Percentiles rank a stretch among this genome's conserved stretches.
These are phyloP conservation scores for Flaveria ramosissima DNA, from an alignment of 129 eudicot genomes.

Conservation along the genomic window DNA sequence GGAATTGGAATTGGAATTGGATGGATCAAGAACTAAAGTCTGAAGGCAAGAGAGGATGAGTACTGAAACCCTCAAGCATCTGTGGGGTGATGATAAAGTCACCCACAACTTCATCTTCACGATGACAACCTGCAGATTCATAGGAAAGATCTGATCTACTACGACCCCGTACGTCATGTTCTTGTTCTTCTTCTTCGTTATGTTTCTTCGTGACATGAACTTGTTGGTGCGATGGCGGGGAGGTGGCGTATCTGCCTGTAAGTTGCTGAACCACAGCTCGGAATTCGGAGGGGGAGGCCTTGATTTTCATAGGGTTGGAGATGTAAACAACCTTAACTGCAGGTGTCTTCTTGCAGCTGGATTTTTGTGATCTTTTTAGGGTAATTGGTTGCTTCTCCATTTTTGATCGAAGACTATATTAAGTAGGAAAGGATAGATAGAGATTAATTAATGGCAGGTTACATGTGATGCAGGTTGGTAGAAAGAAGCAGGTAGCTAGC, in stretches of 20 bases:
- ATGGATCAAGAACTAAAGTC: constrained; percentile 1
- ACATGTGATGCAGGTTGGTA: constrained; percentile 20
- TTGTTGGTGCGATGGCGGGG: constrained; percentile 13
- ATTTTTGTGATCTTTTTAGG: constrained; percentile 26
- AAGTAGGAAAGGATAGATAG: background rate
- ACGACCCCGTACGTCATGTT: background rate
- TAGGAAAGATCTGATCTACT: constrained; percentile 4
- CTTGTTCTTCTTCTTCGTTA: constrained; percentile 1
- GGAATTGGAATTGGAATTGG: no score
- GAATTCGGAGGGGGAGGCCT: constrained; percentile 67
- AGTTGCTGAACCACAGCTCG: constrained; percentile 69
- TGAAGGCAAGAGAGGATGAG: constrained; percentile 21
- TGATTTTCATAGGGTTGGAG: constrained; percentile 75
- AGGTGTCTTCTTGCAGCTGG: constrained; percentile 36
- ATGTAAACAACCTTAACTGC: constrained; percentile 74
- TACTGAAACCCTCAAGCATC: constrained; percentile 26
- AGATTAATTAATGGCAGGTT: constrained; percentile 4
- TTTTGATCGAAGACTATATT: constrained; percentile 1
- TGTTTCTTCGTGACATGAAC: background rate
- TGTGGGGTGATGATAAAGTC: constrained; percentile 25
- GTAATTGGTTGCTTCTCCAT: constrained; percentile 46
- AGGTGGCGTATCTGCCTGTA: constrained; percentile 58
- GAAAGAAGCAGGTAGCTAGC: background rate
- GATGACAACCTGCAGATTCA: background rate
- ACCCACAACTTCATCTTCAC: constrained; percentile 17